A percentile compares a stretch with the other conserved stretches of the same genome.
phyloP scores from a whole-genome alignment of 306 rosid genomes.

The Albizia julibrissin region DNA sequence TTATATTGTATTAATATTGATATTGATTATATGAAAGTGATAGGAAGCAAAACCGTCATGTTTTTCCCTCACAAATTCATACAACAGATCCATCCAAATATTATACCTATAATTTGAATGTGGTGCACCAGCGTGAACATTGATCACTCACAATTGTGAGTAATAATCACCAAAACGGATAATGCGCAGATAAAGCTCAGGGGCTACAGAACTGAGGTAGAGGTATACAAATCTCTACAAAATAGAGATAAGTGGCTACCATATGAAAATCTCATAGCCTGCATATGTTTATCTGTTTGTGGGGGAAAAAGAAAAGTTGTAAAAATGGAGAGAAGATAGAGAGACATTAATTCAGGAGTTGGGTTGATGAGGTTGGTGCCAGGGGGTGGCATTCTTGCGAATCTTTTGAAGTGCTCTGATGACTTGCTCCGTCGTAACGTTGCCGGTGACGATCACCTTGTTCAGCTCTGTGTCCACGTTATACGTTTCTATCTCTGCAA shows the following conservation, averaged over 20 bases:
- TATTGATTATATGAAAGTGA: too few species aligned
- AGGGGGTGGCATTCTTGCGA: constrained; percentile 62
- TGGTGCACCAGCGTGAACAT: neutral
- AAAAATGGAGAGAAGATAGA: neutral
- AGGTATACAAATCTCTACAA: neutral
- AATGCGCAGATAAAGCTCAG: neutral
- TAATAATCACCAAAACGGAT: neutral
- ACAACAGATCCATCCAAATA: neutral
- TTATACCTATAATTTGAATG: neutral
- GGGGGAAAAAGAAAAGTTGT: too few species aligned
- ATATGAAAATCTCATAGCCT: neutral
- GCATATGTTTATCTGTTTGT: neutral
- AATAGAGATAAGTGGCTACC: neutral
- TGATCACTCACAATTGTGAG: neutral
- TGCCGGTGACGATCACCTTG: constrained; percentile 79
- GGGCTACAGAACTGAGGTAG: neutral
- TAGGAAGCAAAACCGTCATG: neutral
- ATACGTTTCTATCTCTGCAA: constrained; percentile 78
- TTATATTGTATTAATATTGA: too few species aligned
- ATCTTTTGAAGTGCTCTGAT: constrained; percentile 65
- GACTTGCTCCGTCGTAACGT: constrained; percentile 68
- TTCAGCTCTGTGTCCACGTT: constrained; percentile 63
- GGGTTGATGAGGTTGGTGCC: constrained; percentile 48
- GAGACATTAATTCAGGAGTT: constrained; percentile 15
- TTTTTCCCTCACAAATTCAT: neutral